Percentiles rank a stretch among this genome's conserved stretches.
Conservation (phyloP, 1,284 basidiomycete species). For the Austroboletus novae-zelandiae region DNA sequence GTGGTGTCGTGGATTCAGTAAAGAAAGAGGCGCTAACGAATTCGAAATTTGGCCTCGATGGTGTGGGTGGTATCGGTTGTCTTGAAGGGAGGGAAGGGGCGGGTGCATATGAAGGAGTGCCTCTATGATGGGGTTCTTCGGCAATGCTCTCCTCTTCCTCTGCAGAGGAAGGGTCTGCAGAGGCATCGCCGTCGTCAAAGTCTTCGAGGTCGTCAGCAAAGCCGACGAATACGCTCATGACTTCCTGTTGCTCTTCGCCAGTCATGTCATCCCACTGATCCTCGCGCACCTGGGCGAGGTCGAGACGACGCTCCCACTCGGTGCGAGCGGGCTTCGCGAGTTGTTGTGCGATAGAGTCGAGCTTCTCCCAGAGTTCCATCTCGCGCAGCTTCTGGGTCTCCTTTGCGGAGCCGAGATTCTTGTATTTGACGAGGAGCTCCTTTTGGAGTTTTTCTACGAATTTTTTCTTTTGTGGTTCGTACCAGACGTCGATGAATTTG, state of each 20-base stretch:
- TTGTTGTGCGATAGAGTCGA: slow-evolving; percentile 19
- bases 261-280: slow-evolving; percentile 33
- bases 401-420: slow-evolving; percentile 23
- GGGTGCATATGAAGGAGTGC: slow-evolving; percentile 25
- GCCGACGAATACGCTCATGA: slow-evolving; percentile 43
- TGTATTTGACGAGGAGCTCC: slow-evolving; percentile 33
- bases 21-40: slow-evolving; percentile 29
- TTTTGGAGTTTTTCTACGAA: slow-evolving; percentile 29
- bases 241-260: slow-evolving; percentile 30
- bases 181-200: slow-evolving; percentile 15
- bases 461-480: slow-evolving; percentile 30
- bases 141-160: slow-evolving; percentile 33
- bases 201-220: slow-evolving; percentile 36
- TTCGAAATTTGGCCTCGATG: slow-evolving; percentile 24
- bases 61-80: slow-evolving; percentile 23
- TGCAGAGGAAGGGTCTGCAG: slow-evolving; percentile 17
- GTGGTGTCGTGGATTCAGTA: slow-evolving; percentile 18
- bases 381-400: slow-evolving; percentile 30
- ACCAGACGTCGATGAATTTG: slow-evolving; percentile 27
- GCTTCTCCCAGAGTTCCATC: slow-evolving; percentile 26
- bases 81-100: slow-evolving; percentile 2
- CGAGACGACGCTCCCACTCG: slow-evolving; percentile 33
- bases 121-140: slow-evolving; percentile 32
- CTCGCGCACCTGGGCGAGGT: slow-evolving; percentile 28
- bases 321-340: slow-evolving; percentile 30